phyloP scores from a whole-genome alignment of 495 filamentous ascomycete genomes.

The Staphylotrichum longicolle region DNA sequence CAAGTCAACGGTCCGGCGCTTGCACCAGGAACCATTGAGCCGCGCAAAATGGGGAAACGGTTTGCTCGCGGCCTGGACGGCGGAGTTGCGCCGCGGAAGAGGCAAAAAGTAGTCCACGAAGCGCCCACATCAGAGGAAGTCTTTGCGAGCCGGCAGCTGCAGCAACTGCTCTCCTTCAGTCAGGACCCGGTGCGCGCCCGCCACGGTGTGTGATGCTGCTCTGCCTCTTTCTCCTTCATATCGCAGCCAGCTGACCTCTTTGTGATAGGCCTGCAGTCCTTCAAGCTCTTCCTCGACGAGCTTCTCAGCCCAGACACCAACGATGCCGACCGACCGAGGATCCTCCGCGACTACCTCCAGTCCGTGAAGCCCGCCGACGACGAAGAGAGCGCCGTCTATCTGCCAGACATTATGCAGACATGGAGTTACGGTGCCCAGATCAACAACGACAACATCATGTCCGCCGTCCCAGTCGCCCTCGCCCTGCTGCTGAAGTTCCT shows the following conservation, averaged over 20 bases:
- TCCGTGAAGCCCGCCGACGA: conserved; percentile 60
- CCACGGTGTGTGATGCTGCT: conserved; percentile 57
- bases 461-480: conserved; percentile 69
- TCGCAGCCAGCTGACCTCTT: background rate
- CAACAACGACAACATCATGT: conserved; percentile 72
- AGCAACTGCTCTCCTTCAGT: conserved; percentile 61
- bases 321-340: conserved; percentile 47
- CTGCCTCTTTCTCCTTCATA: background rate
- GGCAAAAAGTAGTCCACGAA: conserved; percentile 43
- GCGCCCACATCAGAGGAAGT: conserved; percentile 55
- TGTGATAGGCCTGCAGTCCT: conserved; percentile 62
- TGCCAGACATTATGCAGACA: conserved; percentile 71
- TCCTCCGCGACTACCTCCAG: conserved; percentile 73
- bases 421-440: conserved; percentile 73
- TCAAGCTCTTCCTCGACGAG: conserved; percentile 71
- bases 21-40: background rate
- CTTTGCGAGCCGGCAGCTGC: conserved; percentile 57
- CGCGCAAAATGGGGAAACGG: conserved; percentile 42
- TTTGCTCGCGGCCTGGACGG: conserved; percentile 35
- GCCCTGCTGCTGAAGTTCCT: conserved; percentile 73
- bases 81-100: conserved; percentile 31
- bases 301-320: conserved; percentile 56
- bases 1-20: no score
- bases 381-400: conserved; percentile 55
- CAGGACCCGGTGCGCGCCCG: conserved; percentile 60